These are phyloP conservation scores for Pseudocercospora fijiensis DNA, from an alignment of 2,329 filamentous ascomycete species.

Conservation along the genomic window DNA sequence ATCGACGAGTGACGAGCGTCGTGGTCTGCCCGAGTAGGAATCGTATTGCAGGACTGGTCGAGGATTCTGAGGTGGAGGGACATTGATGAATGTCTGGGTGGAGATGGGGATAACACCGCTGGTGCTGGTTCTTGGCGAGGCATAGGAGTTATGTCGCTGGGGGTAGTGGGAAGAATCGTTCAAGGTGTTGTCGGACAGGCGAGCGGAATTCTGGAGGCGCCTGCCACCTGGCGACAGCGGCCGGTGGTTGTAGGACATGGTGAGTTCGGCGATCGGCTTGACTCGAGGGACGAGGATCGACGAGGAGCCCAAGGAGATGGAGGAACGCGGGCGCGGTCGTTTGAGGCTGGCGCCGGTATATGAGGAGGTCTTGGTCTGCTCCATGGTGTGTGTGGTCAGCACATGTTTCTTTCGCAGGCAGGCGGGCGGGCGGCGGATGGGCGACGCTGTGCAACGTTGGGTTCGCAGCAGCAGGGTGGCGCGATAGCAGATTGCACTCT, in stretches of 20 bases:
- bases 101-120: constrained; percentile 42
- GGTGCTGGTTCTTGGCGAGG: constrained; percentile 37
- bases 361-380: constrained; percentile 19
- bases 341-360: constrained; percentile 10
- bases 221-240: constrained; percentile 38
- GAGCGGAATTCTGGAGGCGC: constrained; percentile 37
- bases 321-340: constrained; percentile 16
- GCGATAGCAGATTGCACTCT: not conserved
- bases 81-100: constrained; percentile 38
- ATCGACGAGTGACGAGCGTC: constrained; percentile 47
- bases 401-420: constrained; percentile 8
- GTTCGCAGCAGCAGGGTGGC: not conserved
- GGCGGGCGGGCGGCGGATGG: not conserved
- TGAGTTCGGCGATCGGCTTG: constrained; percentile 28
- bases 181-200: constrained; percentile 33
- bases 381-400: constrained; percentile 20
- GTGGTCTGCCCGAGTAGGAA: constrained; percentile 47
- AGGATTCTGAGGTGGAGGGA: constrained; percentile 24
- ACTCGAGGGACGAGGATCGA: constrained; percentile 24
- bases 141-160: constrained; percentile 32
- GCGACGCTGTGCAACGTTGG: constrained; percentile 16
- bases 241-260: constrained; percentile 39
- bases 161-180: constrained; percentile 34
- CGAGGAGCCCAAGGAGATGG: constrained; percentile 1
- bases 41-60: constrained; percentile 41